phyloP scores from a whole-genome alignment of 306 rosid genomes.

The Cucurbita moschata region DNA sequence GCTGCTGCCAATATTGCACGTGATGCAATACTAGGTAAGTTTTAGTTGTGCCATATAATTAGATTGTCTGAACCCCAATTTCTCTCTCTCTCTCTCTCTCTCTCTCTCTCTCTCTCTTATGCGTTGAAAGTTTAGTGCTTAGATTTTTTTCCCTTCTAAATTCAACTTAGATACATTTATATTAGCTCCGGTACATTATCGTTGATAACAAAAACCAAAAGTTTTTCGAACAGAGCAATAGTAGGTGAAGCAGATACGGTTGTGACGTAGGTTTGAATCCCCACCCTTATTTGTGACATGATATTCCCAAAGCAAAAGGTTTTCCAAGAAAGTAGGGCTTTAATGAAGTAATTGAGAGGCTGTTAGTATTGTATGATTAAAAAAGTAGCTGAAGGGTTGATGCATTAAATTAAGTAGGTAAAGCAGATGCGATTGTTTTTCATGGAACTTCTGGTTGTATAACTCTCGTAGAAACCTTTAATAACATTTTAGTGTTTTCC shows the following conservation, averaged over 20 bases:
- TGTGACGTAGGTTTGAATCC: neutral
- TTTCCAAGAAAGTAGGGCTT: neutral
- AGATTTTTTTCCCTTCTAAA: constrained; percentile 1
- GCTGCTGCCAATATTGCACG: constrained; percentile 80
- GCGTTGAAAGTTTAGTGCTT: neutral
- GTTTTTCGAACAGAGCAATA: neutral
- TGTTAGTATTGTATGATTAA: neutral
- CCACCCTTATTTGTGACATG: neutral
- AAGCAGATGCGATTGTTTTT: neutral
- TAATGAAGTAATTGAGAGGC: neutral
- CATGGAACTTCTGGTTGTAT: neutral
- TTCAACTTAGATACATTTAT: neutral
- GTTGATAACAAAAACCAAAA: neutral
- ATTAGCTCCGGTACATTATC: neutral
- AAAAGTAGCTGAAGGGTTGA: neutral
- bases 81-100: neutral
- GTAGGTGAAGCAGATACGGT: neutral
- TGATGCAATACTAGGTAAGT: constrained; percentile 74
- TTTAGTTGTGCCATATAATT: neutral
- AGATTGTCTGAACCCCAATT: neutral
- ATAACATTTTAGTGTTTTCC: neutral
- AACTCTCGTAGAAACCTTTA: neutral
- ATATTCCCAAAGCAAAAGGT: neutral
- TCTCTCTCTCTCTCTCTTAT: neutral
- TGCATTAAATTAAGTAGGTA: neutral